phyloP scores from a whole-genome alignment of 345 rosid species.

The Adansonia digitata region DNA sequence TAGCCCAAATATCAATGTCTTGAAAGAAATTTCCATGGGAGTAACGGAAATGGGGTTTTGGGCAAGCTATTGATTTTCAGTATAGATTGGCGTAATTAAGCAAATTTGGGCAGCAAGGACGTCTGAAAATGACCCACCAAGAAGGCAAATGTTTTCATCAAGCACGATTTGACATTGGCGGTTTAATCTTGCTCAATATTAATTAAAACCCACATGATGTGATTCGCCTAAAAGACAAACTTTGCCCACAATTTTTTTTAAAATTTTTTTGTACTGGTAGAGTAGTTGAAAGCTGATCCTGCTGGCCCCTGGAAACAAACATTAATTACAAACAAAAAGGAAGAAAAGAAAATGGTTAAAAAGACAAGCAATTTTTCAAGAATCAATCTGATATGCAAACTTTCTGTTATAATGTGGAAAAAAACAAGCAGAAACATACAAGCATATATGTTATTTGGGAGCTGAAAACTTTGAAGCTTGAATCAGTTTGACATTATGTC shows the following conservation, averaged over 20 bases:
- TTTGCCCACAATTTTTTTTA: no score
- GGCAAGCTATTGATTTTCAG: background rate
- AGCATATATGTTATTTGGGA: no score
- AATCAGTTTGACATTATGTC: no score
- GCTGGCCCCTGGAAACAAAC: background rate
- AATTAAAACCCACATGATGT: background rate
- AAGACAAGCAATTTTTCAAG: background rate
- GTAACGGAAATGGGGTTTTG: no score
- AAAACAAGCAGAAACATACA: background rate
- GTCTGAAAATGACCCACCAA: background rate
- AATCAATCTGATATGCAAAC: background rate
- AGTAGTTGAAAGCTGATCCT: no score
- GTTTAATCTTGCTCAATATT: conserved; percentile 6
- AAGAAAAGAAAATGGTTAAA: background rate
- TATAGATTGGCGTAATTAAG: background rate
- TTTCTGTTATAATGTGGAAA: background rate
- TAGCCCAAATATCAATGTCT: no score
- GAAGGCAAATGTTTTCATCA: background rate
- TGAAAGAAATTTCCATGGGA: no score
- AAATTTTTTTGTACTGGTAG: background rate
- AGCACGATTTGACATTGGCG: background rate
- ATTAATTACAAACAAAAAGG: no score
- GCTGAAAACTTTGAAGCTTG: no score
- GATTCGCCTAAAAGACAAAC: background rate
- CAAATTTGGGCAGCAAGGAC: background rate